Conservation (phyloP, 345 rosid species). For the Luvunga scandens region DNA sequence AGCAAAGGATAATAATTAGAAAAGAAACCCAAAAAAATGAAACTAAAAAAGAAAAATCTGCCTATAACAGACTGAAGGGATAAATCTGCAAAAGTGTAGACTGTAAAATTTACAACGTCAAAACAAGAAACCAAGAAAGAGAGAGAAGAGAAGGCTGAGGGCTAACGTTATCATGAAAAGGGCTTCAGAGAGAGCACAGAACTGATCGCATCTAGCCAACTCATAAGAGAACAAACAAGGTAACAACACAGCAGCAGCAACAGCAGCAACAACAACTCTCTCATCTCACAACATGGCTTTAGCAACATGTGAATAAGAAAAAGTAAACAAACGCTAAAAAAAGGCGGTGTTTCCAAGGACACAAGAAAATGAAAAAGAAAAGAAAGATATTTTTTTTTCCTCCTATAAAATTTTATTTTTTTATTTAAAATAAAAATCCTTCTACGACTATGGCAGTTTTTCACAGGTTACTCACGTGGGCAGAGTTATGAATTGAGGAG, state of each 20-base stretch:
- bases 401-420: neutral
- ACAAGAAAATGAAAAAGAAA: conserved; percentile 14
- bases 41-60: neutral
- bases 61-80: neutral
- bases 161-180: conserved; percentile 31
- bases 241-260: conserved; percentile 29
- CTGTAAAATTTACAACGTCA: neutral
- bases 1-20: too few species aligned
- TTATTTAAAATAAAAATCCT: neutral
- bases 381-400: conserved; percentile 7
- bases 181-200: conserved; percentile 29
- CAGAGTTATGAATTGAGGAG: neutral
- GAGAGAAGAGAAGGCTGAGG: conserved; percentile 5
- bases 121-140: conserved; percentile 3
- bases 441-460: conserved; percentile 27
- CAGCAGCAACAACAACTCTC: conserved; percentile 19
- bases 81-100: neutral
- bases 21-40: neutral
- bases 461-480: conserved; percentile 40
- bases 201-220: conserved; percentile 34
- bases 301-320: conserved; percentile 63
- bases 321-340: conserved; percentile 19
- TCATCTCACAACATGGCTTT: conserved; percentile 20
- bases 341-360: conserved; percentile 62
- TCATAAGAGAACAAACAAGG: conserved; percentile 56